These are phyloP conservation scores for Gnomoniopsis smithogilvyi DNA, from an alignment of 2,329 filamentous ascomycete species.

Conservation along the genomic window DNA sequence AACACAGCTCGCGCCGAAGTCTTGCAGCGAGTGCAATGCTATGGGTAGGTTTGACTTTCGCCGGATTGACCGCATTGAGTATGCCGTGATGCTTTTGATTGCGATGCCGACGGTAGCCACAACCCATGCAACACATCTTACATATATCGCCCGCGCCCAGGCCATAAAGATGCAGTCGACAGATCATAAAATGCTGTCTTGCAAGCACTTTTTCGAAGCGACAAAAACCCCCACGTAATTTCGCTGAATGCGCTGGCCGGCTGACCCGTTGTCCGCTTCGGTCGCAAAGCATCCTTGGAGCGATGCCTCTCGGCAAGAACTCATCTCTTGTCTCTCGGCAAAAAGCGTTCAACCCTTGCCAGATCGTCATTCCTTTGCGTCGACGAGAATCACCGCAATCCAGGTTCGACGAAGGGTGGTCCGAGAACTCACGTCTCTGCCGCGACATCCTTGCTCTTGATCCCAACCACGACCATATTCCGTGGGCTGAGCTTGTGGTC, in stretches of 20 bases:
- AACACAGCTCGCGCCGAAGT: background rate
- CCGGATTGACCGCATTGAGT: background rate
- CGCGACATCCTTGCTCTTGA: conserved; percentile 52
- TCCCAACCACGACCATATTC: conserved; percentile 88
- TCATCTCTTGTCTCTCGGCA: background rate
- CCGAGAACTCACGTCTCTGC: background rate
- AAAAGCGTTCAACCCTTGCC: no score
- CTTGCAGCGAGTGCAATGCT: background rate
- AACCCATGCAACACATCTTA: background rate
- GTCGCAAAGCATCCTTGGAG: no score
- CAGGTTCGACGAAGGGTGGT: no score
- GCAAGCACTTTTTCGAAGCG: background rate
- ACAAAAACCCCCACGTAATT: background rate
- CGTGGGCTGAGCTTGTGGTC: conserved; percentile 82
- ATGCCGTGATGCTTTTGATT: background rate
- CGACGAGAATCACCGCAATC: no score
- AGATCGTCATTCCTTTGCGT: no score
- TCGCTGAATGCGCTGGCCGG: background rate
- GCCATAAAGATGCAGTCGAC: background rate
- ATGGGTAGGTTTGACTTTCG: background rate
- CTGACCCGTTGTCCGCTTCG: background rate
- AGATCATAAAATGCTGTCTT: background rate
- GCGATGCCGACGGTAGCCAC: conserved; percentile 12
- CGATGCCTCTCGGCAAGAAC: no score
- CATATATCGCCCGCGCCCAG: background rate